Evolutionary conservation across 1,284 basidiomycete genomes (phyloP), one percentile per base, ranked within the genome.

Genomic region (Bjerkandera adusta): DNA sequence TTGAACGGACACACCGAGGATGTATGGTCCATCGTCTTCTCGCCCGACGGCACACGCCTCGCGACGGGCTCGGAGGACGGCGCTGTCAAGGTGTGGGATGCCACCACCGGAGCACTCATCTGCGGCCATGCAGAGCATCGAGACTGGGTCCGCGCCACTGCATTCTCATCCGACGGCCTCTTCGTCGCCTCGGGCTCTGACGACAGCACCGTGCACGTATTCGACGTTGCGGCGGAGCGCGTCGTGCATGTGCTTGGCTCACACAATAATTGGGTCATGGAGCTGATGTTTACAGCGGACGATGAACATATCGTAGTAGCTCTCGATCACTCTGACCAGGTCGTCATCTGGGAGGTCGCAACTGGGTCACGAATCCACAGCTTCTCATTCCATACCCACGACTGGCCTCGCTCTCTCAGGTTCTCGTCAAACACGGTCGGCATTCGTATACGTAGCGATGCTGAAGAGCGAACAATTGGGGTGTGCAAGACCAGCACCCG

Each of bases 71-170:
- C 53, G 6, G 48, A 51, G 34, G 55, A 63, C 55, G 30, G 48
- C 39, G 44, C 50, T 18, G 41, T 53, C 13, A 53, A 53, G 13
- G 15, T 59, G 11, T 63, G 59, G 57, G 51, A 59, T 24, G 47
- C 56, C 2, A n/a, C 18, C 1, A 45, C 52, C 10, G 57, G 55
- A 10, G 27, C 42, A 8, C 34, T 48, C 1, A 42, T 60, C 11
- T 42, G 46, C 20, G 36, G 20, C 7, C n/a, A 52, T 10, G 41
- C 44, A 2, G 60, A 51, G 10, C 60, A 67, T 44, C 38, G 18
- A 4, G 50, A 45, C 1, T 41, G 51, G 24, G 30, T 40, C 6
- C 22, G n/a, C n/a, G 11, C 46, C 30, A 40, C 36, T 10, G 46
- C 40, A 21, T 48, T 48, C 26, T 48, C 46, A 25, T 40, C 46